phyloP scores from a whole-genome alignment of 2,329 filamentous ascomycete species.

The Blastomyces parvus region DNA sequence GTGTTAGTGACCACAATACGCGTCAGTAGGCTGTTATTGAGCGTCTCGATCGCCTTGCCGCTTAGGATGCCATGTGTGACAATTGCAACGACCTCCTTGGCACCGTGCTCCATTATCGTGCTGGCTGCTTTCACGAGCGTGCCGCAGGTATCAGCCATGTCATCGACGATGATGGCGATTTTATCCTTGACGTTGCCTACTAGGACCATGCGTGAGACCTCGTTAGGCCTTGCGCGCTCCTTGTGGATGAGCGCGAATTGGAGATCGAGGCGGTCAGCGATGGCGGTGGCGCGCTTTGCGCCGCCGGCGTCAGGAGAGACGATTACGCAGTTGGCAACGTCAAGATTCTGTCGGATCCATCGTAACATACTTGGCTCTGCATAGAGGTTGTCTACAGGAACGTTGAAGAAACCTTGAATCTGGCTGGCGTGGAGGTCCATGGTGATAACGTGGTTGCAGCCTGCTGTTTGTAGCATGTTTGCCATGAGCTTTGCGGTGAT shows the following conservation, averaged over 20 bases:
- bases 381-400: constrained; percentile 72
- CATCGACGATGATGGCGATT: constrained; percentile 90
- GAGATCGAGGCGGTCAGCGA: constrained; percentile 82
- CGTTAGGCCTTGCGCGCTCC: constrained; percentile 82
- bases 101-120: constrained; percentile 77
- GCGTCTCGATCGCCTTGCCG: constrained; percentile 74
- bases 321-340: constrained; percentile 76
- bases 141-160: constrained; percentile 95
- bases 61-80: constrained; percentile 90
- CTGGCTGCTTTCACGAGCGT: constrained; percentile 81
- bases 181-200: constrained; percentile 88
- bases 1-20: constrained; percentile 87
- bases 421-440: constrained; percentile 94
- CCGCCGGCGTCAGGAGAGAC: constrained; percentile 92
- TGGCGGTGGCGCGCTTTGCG: constrained; percentile 87
- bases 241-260: constrained; percentile 95
- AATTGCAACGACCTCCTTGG: constrained; percentile 81
- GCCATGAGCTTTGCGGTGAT: constrained; percentile 94
- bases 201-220: constrained; percentile 89
- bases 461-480: constrained; percentile 93
- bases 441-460: constrained; percentile 87
- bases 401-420: constrained; percentile 93
- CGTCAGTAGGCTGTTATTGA: constrained; percentile 68
- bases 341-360: constrained; percentile 82
- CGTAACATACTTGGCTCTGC: constrained; percentile 85